Evolutionary conservation across 768 basidiomycete species (phyloP), one percentile per base, ranked within the genome.

Genomic region (Megacollybia marginata): DNA sequence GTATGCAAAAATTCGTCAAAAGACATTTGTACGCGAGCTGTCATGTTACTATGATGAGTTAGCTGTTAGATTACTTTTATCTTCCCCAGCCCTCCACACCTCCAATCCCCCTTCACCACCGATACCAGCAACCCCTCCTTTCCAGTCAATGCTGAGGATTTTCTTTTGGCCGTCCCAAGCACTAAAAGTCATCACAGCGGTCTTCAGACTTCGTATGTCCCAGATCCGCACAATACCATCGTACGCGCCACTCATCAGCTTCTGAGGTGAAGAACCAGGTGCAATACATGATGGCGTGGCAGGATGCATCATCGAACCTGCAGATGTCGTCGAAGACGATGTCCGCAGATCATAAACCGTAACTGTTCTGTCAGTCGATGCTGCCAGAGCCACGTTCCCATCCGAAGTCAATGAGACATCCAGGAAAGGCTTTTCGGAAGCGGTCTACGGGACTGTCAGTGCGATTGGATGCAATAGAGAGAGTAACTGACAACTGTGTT

Each of bases 151-250:
- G 49, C 71, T 66, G 50, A 88, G 55, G 1, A 88, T 72, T 57
- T 86, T 86, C 59, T 73, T 69, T 6, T 59, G 57, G 3, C 74
- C 74, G 7, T 80, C 75, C 76, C 78, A 82, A 2, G 71, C 74
- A 44, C 74, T 75, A 59, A 90, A 83, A 51, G 70, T 79, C 18
- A 83, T 73, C 42, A 91, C 70, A 1, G 85, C 78, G 12, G 73
- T 69, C 56, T 82, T 81, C 13, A 74, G 71, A 56, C 84, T 90
- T 4, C 88, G 73, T 20, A 88, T 59, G 60, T 92, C 89, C 87
- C 88, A 92, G 3, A 92, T 60, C 5, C 88, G 71, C 0, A 83
- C 85, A 2, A 82, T 66, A 10, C 90, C 88, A 50, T 92, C 89
- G 59, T 92, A 89, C 0, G 82, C 76, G 5, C 87, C 90, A 0